Evolutionary conservation across 257 asterid genomes (phyloP).

Genomic region (Solanum gandarillasii): DNA sequence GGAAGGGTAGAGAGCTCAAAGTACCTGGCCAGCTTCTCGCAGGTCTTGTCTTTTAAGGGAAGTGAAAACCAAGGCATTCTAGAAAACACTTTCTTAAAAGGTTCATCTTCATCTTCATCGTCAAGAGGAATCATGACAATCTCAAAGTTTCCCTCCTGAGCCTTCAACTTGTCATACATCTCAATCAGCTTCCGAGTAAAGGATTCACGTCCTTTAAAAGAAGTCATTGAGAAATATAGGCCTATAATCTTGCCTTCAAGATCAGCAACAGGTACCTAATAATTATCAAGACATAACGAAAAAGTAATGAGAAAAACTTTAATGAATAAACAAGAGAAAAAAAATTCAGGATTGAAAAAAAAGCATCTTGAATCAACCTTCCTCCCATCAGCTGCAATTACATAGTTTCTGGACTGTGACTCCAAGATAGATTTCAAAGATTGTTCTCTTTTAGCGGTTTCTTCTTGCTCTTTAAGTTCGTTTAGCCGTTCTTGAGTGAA

Average conservation of each 20-base stretch:
- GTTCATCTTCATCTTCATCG: constrained; percentile 40
- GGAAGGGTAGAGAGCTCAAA: constrained; percentile 58
- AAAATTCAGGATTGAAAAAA: background rate
- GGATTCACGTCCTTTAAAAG: constrained; percentile 15
- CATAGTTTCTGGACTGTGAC: constrained; percentile 48
- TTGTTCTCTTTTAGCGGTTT: constrained; percentile 61
- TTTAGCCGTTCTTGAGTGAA: constrained; percentile 34
- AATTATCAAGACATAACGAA: background rate
- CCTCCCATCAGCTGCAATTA: constrained; percentile 50
- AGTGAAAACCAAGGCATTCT: constrained; percentile 62
- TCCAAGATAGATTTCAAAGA: constrained; percentile 48
- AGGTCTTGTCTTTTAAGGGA: constrained; percentile 51
- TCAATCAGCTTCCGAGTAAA: constrained; percentile 48
- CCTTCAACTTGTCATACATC: constrained; percentile 39
- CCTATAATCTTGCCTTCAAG: constrained; percentile 78
- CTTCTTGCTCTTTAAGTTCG: constrained; percentile 44
- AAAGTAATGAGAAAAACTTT: background rate
- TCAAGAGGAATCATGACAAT: constrained; percentile 80
- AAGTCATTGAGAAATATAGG: constrained; percentile 44
- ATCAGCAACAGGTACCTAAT: constrained; percentile 55
- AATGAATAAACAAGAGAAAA: background rate
- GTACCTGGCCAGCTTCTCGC: constrained; percentile 45
- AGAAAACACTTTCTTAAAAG: constrained; percentile 34
- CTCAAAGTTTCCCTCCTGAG: constrained; percentile 49
- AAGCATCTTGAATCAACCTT: constrained; percentile 27